phyloP scores from a whole-genome alignment of 192 early-diverging fungal species.

The Geosiphon pyriformis region DNA sequence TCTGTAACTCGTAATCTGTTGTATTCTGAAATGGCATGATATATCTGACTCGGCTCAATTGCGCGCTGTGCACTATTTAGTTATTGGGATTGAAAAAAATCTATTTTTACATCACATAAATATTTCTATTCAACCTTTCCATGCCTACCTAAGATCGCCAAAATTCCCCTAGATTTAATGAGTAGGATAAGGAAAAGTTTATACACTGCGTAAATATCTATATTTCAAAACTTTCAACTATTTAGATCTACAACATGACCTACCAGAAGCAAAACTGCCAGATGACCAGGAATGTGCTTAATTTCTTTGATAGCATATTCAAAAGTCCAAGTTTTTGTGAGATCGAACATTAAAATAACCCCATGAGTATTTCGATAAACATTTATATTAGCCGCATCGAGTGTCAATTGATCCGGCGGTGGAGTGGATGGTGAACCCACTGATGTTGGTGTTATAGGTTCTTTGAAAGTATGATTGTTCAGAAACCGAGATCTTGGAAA shows the following conservation, averaged over 20 bases:
- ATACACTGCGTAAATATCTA: not conserved
- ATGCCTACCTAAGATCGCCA: conserved; percentile 26
- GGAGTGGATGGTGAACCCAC: not conserved
- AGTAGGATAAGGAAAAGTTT: not conserved
- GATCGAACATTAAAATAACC: conserved; percentile 51
- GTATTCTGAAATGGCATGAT: conserved; percentile 10
- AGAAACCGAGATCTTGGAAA: too few species aligned
- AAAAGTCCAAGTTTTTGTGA: conserved; percentile 59
- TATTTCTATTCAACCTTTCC: too few species aligned
- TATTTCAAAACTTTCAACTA: not conserved
- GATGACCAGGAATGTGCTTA: conserved; percentile 34
- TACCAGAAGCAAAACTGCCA: conserved; percentile 49
- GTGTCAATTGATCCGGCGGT: conserved; percentile 31
- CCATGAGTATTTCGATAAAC: conserved; percentile 56
- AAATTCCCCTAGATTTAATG: conserved; percentile 34
- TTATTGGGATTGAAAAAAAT: too few species aligned
- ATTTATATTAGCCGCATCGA: conserved; percentile 55
- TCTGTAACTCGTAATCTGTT: conserved; percentile 3
- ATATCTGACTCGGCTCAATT: not conserved
- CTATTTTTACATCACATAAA: too few species aligned
- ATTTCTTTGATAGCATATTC: conserved; percentile 48
- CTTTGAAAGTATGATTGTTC: too few species aligned
- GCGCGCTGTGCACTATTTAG: conserved; percentile 2
- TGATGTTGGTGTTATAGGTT: conserved; percentile 15
- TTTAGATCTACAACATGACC: conserved; percentile 1